Conservation (phyloP, 2,329 filamentous ascomycete genomes). For the Ceratocystis colombiana region DNA sequence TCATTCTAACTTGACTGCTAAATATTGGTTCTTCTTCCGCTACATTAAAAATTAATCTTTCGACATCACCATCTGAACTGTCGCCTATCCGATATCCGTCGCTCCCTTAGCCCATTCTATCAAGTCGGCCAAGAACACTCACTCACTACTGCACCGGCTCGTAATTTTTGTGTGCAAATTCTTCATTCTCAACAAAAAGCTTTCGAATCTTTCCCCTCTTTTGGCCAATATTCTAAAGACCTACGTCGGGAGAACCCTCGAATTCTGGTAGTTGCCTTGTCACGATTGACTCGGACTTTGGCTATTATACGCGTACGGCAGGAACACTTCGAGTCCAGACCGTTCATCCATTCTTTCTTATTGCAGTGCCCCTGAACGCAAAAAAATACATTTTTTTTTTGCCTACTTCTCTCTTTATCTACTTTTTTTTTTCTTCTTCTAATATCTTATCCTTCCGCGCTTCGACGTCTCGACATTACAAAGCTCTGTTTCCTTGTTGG, state of each 20-base stretch:
- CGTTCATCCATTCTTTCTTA: neutral
- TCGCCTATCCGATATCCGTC: neutral
- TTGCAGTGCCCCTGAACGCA: neutral
- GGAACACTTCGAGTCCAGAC: neutral
- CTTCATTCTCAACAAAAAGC: neutral
- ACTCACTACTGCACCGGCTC: neutral
- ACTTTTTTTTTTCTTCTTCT: neutral
- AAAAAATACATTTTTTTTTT: neutral
- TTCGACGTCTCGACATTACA: neutral
- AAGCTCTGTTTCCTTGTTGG: neutral
- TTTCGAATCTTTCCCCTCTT: neutral
- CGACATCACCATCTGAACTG: neutral
- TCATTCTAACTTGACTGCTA: neutral
- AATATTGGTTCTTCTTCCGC: neutral
- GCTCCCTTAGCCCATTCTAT: neutral
- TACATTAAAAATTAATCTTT: neutral
- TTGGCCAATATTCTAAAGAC: neutral
- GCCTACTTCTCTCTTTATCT: neutral
- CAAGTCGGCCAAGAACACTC: neutral
- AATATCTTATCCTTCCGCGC: neutral
- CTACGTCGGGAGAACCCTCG: neutral
- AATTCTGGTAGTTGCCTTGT: neutral
- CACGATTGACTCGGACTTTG: conserved; percentile 8
- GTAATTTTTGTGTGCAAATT: neutral
- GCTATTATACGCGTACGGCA: conserved; percentile 3